Evolutionary conservation across 2,329 filamentous ascomycete genomes (phyloP).

Genomic region (Hypoxylon sp.): DNA sequence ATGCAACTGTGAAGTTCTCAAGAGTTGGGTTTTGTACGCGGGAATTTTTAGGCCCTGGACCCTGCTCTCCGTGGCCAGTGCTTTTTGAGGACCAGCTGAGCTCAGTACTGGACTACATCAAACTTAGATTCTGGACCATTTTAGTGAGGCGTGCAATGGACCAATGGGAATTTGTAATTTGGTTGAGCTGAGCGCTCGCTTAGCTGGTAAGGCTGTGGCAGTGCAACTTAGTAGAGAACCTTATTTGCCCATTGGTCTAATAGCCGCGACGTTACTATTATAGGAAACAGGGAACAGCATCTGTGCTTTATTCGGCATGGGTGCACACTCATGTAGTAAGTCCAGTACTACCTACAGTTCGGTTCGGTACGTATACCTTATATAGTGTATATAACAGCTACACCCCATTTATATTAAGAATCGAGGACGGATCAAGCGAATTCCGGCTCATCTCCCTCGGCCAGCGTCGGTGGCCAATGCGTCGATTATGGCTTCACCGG

Average conservation of each 20-base stretch:
- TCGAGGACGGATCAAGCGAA: conserved; percentile 11
- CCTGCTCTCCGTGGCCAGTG: neutral
- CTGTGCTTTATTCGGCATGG: conserved; percentile 14
- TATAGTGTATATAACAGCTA: neutral
- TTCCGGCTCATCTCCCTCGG: conserved; percentile 7
- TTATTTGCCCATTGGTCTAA: conserved; percentile 27
- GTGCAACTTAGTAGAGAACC: conserved; percentile 16
- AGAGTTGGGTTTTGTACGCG: conserved; percentile 8
- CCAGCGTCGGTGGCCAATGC: conserved; percentile 3
- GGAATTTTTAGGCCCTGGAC: conserved; percentile 9
- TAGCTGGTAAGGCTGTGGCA: conserved; percentile 32
- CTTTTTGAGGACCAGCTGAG: neutral
- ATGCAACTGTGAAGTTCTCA: conserved; percentile 3
- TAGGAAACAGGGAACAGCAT: conserved; percentile 27
- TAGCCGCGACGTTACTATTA: conserved; percentile 35
- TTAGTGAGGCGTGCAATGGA: conserved; percentile 11
- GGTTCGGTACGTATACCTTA: no score
- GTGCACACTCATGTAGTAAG: neutral
- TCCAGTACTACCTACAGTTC: neutral
- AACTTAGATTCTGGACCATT: neutral
- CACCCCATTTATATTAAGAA: conserved; percentile 1
- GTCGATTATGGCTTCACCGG: neutral
- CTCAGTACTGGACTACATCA: conserved; percentile 17
- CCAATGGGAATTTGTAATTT: conserved; percentile 14
- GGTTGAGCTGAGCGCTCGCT: conserved; percentile 31